Conservation (phyloP, 1,284 basidiomycete genomes). For the Calocybe gambosa region DNA sequence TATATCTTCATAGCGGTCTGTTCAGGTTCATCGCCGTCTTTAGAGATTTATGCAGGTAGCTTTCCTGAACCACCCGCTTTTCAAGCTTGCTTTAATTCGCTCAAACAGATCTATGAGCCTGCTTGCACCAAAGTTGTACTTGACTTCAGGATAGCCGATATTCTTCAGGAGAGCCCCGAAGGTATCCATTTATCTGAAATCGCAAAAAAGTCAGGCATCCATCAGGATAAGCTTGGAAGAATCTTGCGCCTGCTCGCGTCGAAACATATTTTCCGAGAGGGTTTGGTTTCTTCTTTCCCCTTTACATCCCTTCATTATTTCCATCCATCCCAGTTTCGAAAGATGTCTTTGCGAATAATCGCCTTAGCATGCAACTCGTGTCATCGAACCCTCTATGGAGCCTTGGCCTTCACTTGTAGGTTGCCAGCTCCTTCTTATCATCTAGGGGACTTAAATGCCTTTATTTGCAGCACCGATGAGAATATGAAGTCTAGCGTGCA, state of each 20-base stretch:
- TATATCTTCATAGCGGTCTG: neutral
- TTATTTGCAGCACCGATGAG: conserved; percentile 8
- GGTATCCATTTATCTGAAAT: conserved; percentile 27
- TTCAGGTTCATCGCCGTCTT: neutral
- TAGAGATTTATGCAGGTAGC: neutral
- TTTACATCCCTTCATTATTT: neutral
- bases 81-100: neutral
- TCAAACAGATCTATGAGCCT: conserved; percentile 2
- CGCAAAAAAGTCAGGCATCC: conserved; percentile 19
- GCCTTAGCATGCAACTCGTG: conserved; percentile 24
- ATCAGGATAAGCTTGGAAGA: conserved; percentile 27
- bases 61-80: neutral
- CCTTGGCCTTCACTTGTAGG: conserved; percentile 8
- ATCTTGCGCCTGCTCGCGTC: conserved; percentile 31
- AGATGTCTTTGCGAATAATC: conserved; percentile 31
- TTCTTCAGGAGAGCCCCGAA: conserved; percentile 23
- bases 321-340: neutral
- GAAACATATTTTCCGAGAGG: conserved; percentile 33
- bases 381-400: conserved; percentile 21
- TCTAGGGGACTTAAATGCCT: neutral
- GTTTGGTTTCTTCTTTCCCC: conserved; percentile 14
- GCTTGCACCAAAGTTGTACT: conserved; percentile 15
- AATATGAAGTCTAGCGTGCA: conserved; percentile 1
- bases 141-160: conserved; percentile 25
- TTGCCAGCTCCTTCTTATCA: neutral